phyloP scores from a whole-genome alignment of 2,329 filamentous ascomycete genomes.

The Talaromyces marneffei region DNA sequence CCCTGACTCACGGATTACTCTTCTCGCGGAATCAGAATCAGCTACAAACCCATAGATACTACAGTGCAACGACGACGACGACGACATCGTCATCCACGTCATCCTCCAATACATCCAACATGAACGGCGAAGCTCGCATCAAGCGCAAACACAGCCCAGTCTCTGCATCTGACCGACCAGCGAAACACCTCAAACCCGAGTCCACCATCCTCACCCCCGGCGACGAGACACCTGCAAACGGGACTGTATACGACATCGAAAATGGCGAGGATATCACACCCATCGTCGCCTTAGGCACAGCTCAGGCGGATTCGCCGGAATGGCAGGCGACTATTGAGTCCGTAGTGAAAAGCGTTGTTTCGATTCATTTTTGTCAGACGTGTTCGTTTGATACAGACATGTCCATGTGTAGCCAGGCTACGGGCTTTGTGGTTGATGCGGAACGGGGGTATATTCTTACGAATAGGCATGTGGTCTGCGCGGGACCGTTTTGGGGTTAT shows the following conservation, averaged over 20 bases:
- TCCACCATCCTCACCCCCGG: slow-evolving; percentile 34
- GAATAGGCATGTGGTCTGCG: slow-evolving; percentile 87
- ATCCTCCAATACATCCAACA: slow-evolving; percentile 22
- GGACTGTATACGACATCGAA: slow-evolving; percentile 40
- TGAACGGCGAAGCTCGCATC: slow-evolving; percentile 46
- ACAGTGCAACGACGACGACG: too few relatives aligned
- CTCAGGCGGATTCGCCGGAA: slow-evolving; percentile 64
- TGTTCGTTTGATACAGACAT: slow-evolving; percentile 97
- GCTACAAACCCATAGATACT: slow-evolving; percentile 1
- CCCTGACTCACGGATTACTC: not conserved
- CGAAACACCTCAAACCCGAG: slow-evolving; percentile 52
- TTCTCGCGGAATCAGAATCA: slow-evolving; percentile 8
- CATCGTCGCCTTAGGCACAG: slow-evolving; percentile 42
- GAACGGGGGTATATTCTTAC: slow-evolving; percentile 84
- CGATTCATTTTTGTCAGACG: slow-evolving; percentile 98
- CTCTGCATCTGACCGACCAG: slow-evolving; percentile 46
- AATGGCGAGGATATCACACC: slow-evolving; percentile 44
- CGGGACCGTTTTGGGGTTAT: slow-evolving; percentile 96
- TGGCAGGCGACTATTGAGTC: slow-evolving; percentile 95
- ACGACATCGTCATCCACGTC: too few relatives aligned
- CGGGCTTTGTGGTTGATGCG: slow-evolving; percentile 94
- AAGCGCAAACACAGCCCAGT: slow-evolving; percentile 54
- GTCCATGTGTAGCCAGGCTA: slow-evolving; percentile 89
- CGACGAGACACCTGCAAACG: slow-evolving; percentile 39
- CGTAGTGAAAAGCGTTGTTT: slow-evolving; percentile 91